Conservation (phyloP, 2,329 filamentous ascomycete genomes). For the Colletotrichum gloeosporioides region DNA sequence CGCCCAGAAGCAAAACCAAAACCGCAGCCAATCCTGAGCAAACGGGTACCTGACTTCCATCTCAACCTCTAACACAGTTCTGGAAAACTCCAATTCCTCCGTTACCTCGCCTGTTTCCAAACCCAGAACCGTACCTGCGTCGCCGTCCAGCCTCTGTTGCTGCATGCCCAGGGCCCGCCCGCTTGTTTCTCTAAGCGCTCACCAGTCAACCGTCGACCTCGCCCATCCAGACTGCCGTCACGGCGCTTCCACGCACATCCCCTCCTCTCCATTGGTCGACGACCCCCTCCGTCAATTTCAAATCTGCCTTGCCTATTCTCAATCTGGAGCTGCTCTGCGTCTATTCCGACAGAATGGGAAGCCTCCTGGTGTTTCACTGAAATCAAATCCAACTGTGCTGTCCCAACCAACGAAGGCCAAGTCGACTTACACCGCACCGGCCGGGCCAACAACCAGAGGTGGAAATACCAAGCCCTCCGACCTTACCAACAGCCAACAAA, state of each 20-base stretch:
- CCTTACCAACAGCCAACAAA: neutral
- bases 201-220: slow-evolving; percentile 28
- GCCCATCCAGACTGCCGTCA: slow-evolving; percentile 26
- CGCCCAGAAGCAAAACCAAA: neutral
- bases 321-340: slow-evolving; percentile 25
- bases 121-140: slow-evolving; percentile 11
- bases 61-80: slow-evolving; percentile 16
- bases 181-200: slow-evolving; percentile 34
- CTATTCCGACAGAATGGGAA: slow-evolving; percentile 31
- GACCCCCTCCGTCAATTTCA: slow-evolving; percentile 28
- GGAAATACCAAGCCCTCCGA: neutral
- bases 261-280: slow-evolving; percentile 30
- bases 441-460: slow-evolving; percentile 6
- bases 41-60: slow-evolving; percentile 10
- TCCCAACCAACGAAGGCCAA: slow-evolving; percentile 17
- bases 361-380: slow-evolving; percentile 21
- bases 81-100: slow-evolving; percentile 9
- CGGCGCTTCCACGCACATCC: slow-evolving; percentile 33
- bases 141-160: neutral
- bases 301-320: slow-evolving; percentile 6
- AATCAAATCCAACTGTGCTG: slow-evolving; percentile 5
- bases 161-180: neutral
- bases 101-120: slow-evolving; percentile 16
- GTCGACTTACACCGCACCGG: slow-evolving; percentile 11
- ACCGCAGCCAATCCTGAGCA: neutral